Evolutionary conservation across 2,329 filamentous ascomycete species (phyloP), one percentile per base, ranked within the genome.

Genomic region (Arthrocladium fulminans): DNA sequence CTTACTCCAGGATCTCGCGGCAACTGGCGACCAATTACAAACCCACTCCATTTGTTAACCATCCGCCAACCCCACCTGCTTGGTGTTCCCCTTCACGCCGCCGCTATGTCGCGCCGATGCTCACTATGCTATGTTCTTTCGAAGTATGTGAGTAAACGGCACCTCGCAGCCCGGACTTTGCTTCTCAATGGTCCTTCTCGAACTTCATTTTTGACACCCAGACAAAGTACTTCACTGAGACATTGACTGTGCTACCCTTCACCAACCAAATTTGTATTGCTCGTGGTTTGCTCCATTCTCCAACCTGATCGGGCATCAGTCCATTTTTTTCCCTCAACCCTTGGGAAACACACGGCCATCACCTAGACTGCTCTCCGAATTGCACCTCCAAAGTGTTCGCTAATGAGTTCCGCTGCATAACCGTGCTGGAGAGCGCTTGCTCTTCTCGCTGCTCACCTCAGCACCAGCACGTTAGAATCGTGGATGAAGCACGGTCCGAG

Each of bases 391-490:
- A 6, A 7, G 17, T 22, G 5, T 22, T 22, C 43, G 15, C 29
- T 37, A 12, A 45, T 45, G 43, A 35, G 27, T 37, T 9, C 17
- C 9, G 22, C 30, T 20, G 19, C 17, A n/a, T 24, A 45, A 22
- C 13, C 25, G 29, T 45, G 43, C 43, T 45, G 23, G 43, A 17
- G 43, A 45, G 43, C 43, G 12, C 6, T 45, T 37, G 43, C 29
- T 45, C 32, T 37, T 45, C 42, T 34, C 22, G 27, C 25, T 22
- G 29, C 19, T 10, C 8, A 2, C 25, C 23, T 9, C 41, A 29
- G 23, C 27, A 44, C 24, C 27, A 44, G 24, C 41, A 45, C 19
- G n/a, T 3, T 15, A 23, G 32, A 19, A 25, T 45, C 32, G 43
- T 45, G 29, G 32, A 35, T 35, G 29, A 45, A 45, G 43, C 43